Evolutionary conservation across 129 eudicot species (phyloP), one percentile per base, ranked within the genome.

Genomic region (Saussurea involucrata): DNA sequence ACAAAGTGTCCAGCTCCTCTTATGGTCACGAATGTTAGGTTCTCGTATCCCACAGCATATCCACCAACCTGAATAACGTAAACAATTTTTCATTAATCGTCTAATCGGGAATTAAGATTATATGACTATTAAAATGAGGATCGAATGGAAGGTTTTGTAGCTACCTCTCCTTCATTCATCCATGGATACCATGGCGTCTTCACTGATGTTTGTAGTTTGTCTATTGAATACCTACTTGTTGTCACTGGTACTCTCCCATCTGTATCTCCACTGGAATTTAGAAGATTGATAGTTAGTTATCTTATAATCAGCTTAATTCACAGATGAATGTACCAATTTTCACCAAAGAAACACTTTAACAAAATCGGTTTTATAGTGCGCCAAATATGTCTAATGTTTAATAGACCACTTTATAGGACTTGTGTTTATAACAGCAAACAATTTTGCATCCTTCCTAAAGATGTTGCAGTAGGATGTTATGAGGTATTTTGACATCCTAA

Each of bases 11-110:
- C n/a, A n/a, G n/a, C n/a, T n/a, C n/a, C n/a, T n/a, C n/a, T n/a
- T n/a, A n/a, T n/a, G n/a, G n/a, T 84, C 67, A 87, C 90, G 27
- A 88, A 88, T 6, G 90, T 83, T 29, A 85, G 65, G 67, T 88
- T 86, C 29, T 86, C 44, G 61, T 88, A 85, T 80, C 76, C 92
- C 58, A 74, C 92, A 1, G 37, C 89, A 33, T 83, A 88, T 20
- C 92, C 92, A 44, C 90, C 92, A 53, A 88, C 92, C 88, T 88
- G 31, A 8, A n/a, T 6, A 44, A 27, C 68, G 37, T 27, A 4
- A 21, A 33, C 0, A 53, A 53, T 21, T 8, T 32, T 6, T 24
- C 36, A 36, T 57, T 4, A 27, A 37, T 28, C 17, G n/a, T 29
- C 9, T 18, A 63, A 1, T 7, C 3, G 9, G 6, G 68, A 12